Evolutionary conservation across 2,329 filamentous ascomycete species (phyloP), one percentile per base, ranked within the genome.

Genomic region (Penicillium sp.): DNA sequence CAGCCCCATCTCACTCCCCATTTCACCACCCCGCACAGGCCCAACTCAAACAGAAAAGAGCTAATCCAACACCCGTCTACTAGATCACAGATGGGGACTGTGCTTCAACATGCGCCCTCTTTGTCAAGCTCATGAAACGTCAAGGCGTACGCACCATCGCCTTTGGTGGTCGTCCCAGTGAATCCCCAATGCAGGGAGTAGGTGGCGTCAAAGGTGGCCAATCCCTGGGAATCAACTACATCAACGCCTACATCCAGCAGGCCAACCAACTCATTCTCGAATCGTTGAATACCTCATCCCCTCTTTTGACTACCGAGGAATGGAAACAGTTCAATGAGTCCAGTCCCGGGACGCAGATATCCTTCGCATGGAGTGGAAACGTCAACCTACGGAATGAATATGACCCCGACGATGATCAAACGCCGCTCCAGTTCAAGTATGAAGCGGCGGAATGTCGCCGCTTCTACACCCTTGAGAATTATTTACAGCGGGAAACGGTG

Each of bases 121-220:
- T 84, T 60, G 70, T 71, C 9, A 74, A 80, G 39, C 70, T 82
- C 25, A 74, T 84, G 71, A 72, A 73, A 5, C 69, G 73, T 48
- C 72, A 70, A 29, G 75, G 76, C 24, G 76, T 85, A 2, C 77
- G 76, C 53, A 78, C 77, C 33, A 73, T 85, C 39, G 73, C 73
- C 1, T 69, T 83, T 25, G 83, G 84, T 8, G 84, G 84, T 1
- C 76, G 79, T 1, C 77, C 83, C 0, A 66, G 68, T 9, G 57
- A 71, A 0, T 69, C 67, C 3, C 75, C 77, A 0, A 85, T 84
- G 70, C 81, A 85, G 68, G 76, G 74, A 4, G 72, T 84, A 13
- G 82, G 83, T n/a, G 84, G 83, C n/a, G 76, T 81, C 41, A 82
- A 84, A 57, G 84, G 83, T 29, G 56, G 58, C 35, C 56, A 62